Conservation (phyloP, 768 basidiomycete genomes). For the Mycena pura region DNA sequence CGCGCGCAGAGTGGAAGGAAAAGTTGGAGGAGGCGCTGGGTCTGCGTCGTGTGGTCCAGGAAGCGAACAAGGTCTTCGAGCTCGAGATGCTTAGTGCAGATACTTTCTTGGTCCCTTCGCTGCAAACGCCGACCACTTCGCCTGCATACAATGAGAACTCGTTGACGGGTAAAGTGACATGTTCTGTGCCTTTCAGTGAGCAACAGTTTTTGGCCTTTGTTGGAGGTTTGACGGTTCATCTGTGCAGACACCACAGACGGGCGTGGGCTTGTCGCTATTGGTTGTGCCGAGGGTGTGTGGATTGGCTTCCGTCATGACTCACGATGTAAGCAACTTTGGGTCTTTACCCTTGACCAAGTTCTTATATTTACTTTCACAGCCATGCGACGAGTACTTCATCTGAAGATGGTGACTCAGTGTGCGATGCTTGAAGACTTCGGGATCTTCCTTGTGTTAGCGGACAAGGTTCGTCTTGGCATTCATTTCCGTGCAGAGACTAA, state of each 20-base stretch:
- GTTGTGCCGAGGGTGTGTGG: slow-evolving; percentile 97
- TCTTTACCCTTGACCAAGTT: not conserved
- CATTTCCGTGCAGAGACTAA: not conserved
- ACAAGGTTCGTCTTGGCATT: slow-evolving; percentile 62
- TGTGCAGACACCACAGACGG: slow-evolving; percentile 81
- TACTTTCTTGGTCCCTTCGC: slow-evolving; percentile 82
- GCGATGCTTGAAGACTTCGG: slow-evolving; percentile 97
- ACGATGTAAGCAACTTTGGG: slow-evolving; percentile 61
- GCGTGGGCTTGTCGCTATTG: slow-evolving; percentile 87
- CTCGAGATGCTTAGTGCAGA: slow-evolving; percentile 88
- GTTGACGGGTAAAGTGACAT: slow-evolving; percentile 87
- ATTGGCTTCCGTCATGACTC: slow-evolving; percentile 94
- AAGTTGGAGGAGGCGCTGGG: slow-evolving; percentile 90
- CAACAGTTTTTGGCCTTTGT: slow-evolving; percentile 33
- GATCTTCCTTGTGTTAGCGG: slow-evolving; percentile 93
- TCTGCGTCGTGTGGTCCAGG: slow-evolving; percentile 84
- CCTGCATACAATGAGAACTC: slow-evolving; percentile 75
- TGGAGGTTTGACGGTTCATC: not conserved
- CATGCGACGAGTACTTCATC: slow-evolving; percentile 90
- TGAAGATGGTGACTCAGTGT: slow-evolving; percentile 94
- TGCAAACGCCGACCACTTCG: slow-evolving; percentile 51
- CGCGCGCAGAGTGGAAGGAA: slow-evolving; percentile 85
- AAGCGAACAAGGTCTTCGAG: slow-evolving; percentile 95
- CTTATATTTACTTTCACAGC: slow-evolving; percentile 51
- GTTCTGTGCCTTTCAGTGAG: slow-evolving; percentile 91